These are phyloP conservation scores for Penicillium sp. DNA, from an alignment of 2,329 filamentous ascomycete genomes.

Conservation along the genomic window DNA sequence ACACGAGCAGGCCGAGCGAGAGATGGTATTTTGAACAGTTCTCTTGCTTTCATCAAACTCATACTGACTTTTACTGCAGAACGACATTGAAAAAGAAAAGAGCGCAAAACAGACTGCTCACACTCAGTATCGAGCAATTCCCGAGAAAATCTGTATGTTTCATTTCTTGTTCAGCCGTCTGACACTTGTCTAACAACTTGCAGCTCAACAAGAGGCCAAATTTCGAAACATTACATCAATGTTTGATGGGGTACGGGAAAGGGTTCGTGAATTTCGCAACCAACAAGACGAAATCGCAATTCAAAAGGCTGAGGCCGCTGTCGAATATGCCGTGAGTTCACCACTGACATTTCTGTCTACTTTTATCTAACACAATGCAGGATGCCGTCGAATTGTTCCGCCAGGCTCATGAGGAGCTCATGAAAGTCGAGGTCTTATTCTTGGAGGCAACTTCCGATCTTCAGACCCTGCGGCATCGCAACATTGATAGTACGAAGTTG, in stretches of 20 bases:
- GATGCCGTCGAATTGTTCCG: slow-evolving; percentile 63
- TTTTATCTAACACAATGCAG: slow-evolving; percentile 29
- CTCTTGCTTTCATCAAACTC: background rate
- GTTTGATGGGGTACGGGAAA: slow-evolving; percentile 43
- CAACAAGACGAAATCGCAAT: slow-evolving; percentile 57
- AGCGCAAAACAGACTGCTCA: slow-evolving; percentile 63
- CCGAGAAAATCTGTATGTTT: slow-evolving; percentile 65
- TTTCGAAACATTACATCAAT: slow-evolving; percentile 41
- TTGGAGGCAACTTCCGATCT: slow-evolving; percentile 84
- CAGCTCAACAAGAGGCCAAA: slow-evolving; percentile 47
- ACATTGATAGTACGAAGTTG: slow-evolving; percentile 55
- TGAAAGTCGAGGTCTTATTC: slow-evolving; percentile 67
- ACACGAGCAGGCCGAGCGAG: slow-evolving; percentile 27
- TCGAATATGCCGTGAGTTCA: slow-evolving; percentile 54
- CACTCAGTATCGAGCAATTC: slow-evolving; percentile 64
- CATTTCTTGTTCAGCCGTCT: slow-evolving; percentile 9
- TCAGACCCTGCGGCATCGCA: slow-evolving; percentile 64
- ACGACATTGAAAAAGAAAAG: slow-evolving; percentile 56
- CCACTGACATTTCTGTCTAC: background rate
- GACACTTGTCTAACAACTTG: slow-evolving; percentile 25
- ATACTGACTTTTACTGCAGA: slow-evolving; percentile 23
- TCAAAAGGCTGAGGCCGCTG: slow-evolving; percentile 54
- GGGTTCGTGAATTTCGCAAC: slow-evolving; percentile 52
- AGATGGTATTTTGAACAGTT: slow-evolving; percentile 41
- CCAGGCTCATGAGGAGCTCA: slow-evolving; percentile 58